A percentile compares a stretch with the other conserved stretches of the same genome.
phyloP scores from a whole-genome alignment of 176 grass and related monocot genomes.

The Bothriochloa decipiens region DNA sequence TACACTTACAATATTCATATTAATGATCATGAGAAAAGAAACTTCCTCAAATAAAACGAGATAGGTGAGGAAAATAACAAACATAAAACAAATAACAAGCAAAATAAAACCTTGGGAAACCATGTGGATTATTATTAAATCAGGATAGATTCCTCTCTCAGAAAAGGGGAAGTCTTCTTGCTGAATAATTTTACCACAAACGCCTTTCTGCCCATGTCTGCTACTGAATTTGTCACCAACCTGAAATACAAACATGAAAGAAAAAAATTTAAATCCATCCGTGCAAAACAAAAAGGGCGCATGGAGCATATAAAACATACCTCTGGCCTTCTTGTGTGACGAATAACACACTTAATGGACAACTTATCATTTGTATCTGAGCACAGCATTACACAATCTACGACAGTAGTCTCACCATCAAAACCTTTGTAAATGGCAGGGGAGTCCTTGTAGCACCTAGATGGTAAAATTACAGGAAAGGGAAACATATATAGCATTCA shows the following conservation, averaged over 20 bases:
- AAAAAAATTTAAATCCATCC: slow-evolving; percentile 20
- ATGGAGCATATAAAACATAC: slow-evolving; percentile 33
- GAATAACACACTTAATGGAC: slow-evolving; percentile 91
- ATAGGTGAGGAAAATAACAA: slow-evolving; percentile 34
- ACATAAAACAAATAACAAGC: slow-evolving; percentile 17
- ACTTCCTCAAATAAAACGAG: not conserved
- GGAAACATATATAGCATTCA: slow-evolving; percentile 34
- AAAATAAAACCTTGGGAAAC: slow-evolving; percentile 84
- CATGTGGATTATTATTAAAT: slow-evolving; percentile 99
- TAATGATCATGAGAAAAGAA: slow-evolving; percentile 20
- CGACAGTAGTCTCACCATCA: slow-evolving; percentile 85
- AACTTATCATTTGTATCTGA: slow-evolving; percentile 81
- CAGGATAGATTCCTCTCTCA: slow-evolving; percentile 90
- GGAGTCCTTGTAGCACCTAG: slow-evolving; percentile 63
- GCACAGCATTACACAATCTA: slow-evolving; percentile 85
- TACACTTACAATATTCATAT: slow-evolving; percentile 9
- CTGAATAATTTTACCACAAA: slow-evolving; percentile 96
- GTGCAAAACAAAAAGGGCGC: slow-evolving; percentile 18
- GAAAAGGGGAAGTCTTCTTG: slow-evolving; percentile 98
- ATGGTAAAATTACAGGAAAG: slow-evolving; percentile 9
- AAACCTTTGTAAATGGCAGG: slow-evolving; percentile 77
- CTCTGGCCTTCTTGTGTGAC: slow-evolving; percentile 88
- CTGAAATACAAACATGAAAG: slow-evolving; percentile 42
- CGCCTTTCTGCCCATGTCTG: slow-evolving; percentile 97
- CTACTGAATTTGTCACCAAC: slow-evolving; percentile 99